Evolutionary conservation across 352 stramenopile species (phyloP), one percentile per base, ranked within the genome.

Genomic region (Globisporangium viniferum): DNA sequence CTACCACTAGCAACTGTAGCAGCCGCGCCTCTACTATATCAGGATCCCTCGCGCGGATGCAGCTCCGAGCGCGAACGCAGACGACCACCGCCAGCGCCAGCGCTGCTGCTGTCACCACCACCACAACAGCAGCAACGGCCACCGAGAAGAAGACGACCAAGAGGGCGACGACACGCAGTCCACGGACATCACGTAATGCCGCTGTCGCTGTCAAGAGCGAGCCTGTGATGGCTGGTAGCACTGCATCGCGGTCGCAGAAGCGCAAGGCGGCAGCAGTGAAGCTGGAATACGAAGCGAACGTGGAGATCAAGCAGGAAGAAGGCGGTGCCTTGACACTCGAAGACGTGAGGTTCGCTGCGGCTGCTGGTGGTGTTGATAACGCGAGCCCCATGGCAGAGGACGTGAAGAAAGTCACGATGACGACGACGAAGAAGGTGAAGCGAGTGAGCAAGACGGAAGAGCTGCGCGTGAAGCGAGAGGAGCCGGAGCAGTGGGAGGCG

Each of bases 401-500:
- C 4, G 74, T 68, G 24, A 62, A 53, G 10, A 82, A 73, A 59
- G 39, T 46, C 39, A 20, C 39, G 39, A 46, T 20, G 39, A 20
- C 39, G 39, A 63, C 53, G 27, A 70, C 62, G 39, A 80, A 81
- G 51, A 67, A 46, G 12, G 39, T 46, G 18, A 46, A 78, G 35
- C 67, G 67, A 58, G 60, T 64, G 41, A 63, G 57, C 51, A 56
- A 73, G 35, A 48, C 61, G 10, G 68, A 85, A 4, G 15, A 53
- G 46, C 4, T 29, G 55, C 64, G 64, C 22, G 56, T 64, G 29
- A 64, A 64, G 56, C 56, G 64, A 44, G 44, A 62, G 10, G 41
- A 33, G 49, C 87, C 84, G 20, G 61, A 62, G 39, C 57, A 76
- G 14, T 94, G 87, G 87, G 73, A 89, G 35, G 71, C 82, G 31